Conservation (phyloP, 202 grass and related monocot species). For the Saccharum hybrid region DNA sequence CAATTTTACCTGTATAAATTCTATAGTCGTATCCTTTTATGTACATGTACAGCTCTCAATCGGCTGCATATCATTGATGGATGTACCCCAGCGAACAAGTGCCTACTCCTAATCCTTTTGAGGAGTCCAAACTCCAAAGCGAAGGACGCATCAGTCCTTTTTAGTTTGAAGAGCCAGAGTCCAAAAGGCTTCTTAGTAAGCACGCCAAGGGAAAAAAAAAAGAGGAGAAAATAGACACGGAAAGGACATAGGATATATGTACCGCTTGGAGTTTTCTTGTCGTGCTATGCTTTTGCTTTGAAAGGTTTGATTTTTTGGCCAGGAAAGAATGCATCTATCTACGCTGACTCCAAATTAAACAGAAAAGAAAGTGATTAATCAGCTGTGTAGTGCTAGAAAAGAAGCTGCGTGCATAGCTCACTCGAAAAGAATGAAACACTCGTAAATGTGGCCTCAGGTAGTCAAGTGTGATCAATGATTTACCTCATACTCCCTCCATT, state of each 20-base stretch:
- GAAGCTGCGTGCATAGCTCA: not conserved
- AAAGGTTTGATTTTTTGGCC: constrained; percentile 26
- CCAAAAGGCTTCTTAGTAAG: too few species aligned
- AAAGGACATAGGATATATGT: constrained; percentile 20
- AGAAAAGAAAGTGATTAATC: constrained; percentile 11
- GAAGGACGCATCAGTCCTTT: too few species aligned
- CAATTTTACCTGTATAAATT: too few species aligned
- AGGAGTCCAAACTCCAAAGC: too few species aligned
- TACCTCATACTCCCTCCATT: too few species aligned
- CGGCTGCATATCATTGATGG: too few species aligned
- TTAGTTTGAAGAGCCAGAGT: too few species aligned
- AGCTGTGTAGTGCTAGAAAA: not conserved
- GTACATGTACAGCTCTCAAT: too few species aligned
- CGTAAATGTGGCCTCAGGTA: not conserved
- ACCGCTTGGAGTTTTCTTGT: not conserved
- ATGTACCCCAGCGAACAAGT: too few species aligned
- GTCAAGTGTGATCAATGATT: too few species aligned
- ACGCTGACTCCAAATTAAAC: not conserved
- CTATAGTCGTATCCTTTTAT: too few species aligned
- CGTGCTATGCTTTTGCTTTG: not conserved
- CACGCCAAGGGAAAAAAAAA: not conserved
- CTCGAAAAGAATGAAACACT: not conserved
- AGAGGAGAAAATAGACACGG: not conserved
- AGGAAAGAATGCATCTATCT: not conserved
- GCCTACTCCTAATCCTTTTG: too few species aligned